These are phyloP conservation scores for Hymenoscyphus albidus DNA, from an alignment of 2,329 filamentous ascomycete genomes.

Conservation along the genomic window DNA sequence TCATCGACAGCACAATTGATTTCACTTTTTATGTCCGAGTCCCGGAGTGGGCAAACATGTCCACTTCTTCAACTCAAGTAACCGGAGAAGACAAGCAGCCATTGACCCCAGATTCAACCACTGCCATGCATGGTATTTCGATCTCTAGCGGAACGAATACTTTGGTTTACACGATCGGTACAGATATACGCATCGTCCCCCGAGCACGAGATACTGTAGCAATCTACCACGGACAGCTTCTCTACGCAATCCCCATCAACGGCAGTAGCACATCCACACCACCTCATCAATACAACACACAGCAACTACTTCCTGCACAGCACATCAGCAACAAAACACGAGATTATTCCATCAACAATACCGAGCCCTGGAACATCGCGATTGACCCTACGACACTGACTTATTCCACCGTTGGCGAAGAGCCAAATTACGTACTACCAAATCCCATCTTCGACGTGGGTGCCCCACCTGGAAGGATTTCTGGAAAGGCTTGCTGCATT, in stretches of 20 bases:
- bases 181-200: slow-evolving; percentile 23
- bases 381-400: slow-evolving; percentile 37
- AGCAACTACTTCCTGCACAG: slow-evolving; percentile 25
- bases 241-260: slow-evolving; percentile 42
- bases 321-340: slow-evolving; percentile 25
- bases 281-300: slow-evolving; percentile 29
- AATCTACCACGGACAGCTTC: slow-evolving; percentile 42
- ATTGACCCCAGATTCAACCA: background rate
- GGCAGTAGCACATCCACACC: slow-evolving; percentile 27
- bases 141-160: slow-evolving; percentile 15
- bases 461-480: slow-evolving; percentile 37
- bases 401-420: slow-evolving; percentile 29
- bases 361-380: slow-evolving; percentile 31
- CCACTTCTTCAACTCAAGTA: background rate
- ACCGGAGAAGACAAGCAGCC: background rate
- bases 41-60: slow-evolving; percentile 21
- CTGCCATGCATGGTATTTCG: slow-evolving; percentile 11
- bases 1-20: slow-evolving; percentile 26
- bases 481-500: slow-evolving; percentile 39
- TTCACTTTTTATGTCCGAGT: slow-evolving; percentile 29
- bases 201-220: slow-evolving; percentile 38
- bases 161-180: slow-evolving; percentile 18
- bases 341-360: slow-evolving; percentile 38
- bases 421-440: slow-evolving; percentile 18
- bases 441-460: slow-evolving; percentile 34